Evolutionary conservation across 2,329 filamentous ascomycete species (phyloP), one percentile per base, ranked within the genome.

Genomic region (Apiospora rasikravindrae): DNA sequence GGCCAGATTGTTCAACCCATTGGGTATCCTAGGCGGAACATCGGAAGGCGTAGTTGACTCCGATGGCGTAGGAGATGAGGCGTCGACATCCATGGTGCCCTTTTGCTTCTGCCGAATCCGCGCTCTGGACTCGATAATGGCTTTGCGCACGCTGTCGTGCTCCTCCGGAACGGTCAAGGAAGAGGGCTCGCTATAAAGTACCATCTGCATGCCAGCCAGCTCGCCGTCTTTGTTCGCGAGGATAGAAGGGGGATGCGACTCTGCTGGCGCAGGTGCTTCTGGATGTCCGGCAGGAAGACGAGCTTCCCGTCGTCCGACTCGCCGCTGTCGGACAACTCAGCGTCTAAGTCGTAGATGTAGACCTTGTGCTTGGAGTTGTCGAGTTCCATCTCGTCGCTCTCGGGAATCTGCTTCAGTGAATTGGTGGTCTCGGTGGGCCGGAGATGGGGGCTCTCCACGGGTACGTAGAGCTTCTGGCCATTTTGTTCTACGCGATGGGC

Each of bases 311-410:
- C 86, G 73, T 88, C 86, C 69, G 10, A 84, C 85, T 72, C 71
- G 70, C 69, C 71, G 71, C 88, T 85, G 75, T 92, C 90, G 19
- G 92, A 92, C 44, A 98, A 88, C 83, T 98, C 96, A 77, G 93
- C 93, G 80, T 97, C 95, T 13, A 99, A 87, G 82, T 97, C 91
- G 85, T 95, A 92, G 77, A 99, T 95, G 86, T 96, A 98, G 73
- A 98, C 90, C 79, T 93, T 94, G 84, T 97, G 88, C 78, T 93
- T 93, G 44, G 93, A 92, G 82, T 98, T 92, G 83, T 98, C 95
- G 73, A 98, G 81, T 72, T 93, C 88, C 96, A 98, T 98, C 24
- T 68, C 66, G 66, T 68, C 66, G 29, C 44, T 68, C 24, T 44
- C 66, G 67, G 75, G 70, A 70, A 73, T 75, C 69, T 74, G 73